phyloP scores from a whole-genome alignment of 73 alveolate species.

The Uronychia setigera region DNA sequence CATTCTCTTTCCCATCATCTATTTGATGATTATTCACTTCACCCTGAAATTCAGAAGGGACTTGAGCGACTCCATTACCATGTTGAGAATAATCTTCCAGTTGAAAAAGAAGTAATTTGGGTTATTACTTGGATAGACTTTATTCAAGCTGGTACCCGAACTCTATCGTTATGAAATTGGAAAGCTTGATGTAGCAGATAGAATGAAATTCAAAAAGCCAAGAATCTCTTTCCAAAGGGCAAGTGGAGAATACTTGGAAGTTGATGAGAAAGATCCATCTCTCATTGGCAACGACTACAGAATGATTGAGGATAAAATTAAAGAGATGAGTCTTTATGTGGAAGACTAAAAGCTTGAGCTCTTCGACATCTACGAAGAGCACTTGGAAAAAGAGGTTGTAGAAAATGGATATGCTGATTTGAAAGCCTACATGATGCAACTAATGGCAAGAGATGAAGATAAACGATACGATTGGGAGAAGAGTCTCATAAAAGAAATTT shows the following conservation, averaged over 20 bases:
- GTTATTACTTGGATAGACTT: too few relatives aligned
- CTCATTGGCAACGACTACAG: neutral
- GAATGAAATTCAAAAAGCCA: conserved; percentile 17
- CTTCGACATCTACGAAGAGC: conserved; percentile 21
- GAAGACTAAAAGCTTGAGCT: conserved; percentile 40
- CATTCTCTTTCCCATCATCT: conserved; percentile 66
- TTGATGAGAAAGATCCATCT: conserved; percentile 13
- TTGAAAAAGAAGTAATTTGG: conserved; percentile 71
- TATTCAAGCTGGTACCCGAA: conserved; percentile 81
- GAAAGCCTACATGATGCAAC: conserved; percentile 30
- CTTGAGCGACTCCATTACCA: conserved; percentile 76
- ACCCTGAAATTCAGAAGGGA: conserved; percentile 77
- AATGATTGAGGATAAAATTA: conserved; percentile 24
- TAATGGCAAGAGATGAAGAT: conserved; percentile 58
- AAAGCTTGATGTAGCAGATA: conserved; percentile 34
- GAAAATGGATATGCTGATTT: conserved; percentile 36
- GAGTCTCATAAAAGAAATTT: conserved; percentile 35
- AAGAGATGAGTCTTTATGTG: conserved; percentile 55
- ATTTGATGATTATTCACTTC: conserved; percentile 67
- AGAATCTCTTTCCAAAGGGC: conserved; percentile 46
- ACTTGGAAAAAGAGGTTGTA: conserved; percentile 22
- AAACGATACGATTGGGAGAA: conserved; percentile 56
- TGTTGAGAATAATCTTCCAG: conserved; percentile 79
- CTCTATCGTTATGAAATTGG: conserved; percentile 61
- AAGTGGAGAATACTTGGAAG: conserved; percentile 58